These are phyloP conservation scores for Aspergillus caelatus DNA, from an alignment of 2,329 filamentous ascomycete species.

Conservation along the genomic window DNA sequence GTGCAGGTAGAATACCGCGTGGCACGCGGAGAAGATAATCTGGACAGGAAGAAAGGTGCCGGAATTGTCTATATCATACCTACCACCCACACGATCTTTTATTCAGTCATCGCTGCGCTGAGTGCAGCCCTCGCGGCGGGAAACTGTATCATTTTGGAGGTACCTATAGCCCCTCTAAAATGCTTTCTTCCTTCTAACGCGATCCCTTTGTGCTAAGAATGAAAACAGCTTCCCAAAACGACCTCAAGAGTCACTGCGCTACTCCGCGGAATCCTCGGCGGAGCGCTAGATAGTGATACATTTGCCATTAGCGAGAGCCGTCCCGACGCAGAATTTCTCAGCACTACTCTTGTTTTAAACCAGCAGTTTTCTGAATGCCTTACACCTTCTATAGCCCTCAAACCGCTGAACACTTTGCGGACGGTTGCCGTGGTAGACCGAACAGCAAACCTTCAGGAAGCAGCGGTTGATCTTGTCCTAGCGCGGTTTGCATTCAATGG, in stretches of 20 bases:
- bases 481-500: conserved; percentile 61
- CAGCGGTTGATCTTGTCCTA: conserved; percentile 56
- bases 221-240: conserved; percentile 26
- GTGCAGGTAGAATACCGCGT: conserved; percentile 24
- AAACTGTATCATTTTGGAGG: conserved; percentile 55
- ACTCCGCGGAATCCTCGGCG: conserved; percentile 25
- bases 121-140: conserved; percentile 54
- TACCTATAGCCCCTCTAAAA: not conserved
- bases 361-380: conserved; percentile 8
- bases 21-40: conserved; percentile 24
- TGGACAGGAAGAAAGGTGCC: conserved; percentile 8
- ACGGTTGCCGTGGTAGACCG: conserved; percentile 64
- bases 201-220: conserved; percentile 20
- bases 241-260: conserved; percentile 27
- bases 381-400: conserved; percentile 12
- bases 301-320: conserved; percentile 48
- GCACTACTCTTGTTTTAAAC: conserved; percentile 15
- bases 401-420: conserved; percentile 34
- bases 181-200: too few species aligned
- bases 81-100: conserved; percentile 52
- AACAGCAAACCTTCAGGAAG: conserved; percentile 56
- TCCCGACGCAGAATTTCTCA: conserved; percentile 34
- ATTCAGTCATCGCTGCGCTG: conserved; percentile 48
- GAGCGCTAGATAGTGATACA: conserved; percentile 51
- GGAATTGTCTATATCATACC: conserved; percentile 52